Evolutionary conservation across 129 eudicot genomes (phyloP), one percentile per base, ranked within the genome.

Genomic region (Pulicaria dysenterica): DNA sequence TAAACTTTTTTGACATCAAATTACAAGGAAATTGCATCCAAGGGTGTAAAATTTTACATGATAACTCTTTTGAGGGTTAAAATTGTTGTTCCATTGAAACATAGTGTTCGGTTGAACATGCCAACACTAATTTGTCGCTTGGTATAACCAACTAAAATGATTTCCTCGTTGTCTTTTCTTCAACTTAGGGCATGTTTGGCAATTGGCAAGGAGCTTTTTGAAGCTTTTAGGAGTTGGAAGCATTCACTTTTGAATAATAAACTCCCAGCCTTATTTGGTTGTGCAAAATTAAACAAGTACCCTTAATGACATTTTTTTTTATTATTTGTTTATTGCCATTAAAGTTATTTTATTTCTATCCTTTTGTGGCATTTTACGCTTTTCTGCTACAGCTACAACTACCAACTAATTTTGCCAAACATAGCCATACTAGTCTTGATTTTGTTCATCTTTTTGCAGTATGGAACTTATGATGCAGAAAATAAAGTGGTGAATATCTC

Each of bases 391-490:
- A 24, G 31, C 31, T 24, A 24, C 31, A 24, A 24, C 31, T 24
- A 24, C 31, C 31, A 24, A 24, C 31, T 24, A 24, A 24, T 24
- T 24, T 24, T n/a, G n/a, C 1, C 31, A 24, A 24, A 24, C 31
- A 24, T 24, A 24, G 2, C 31, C 31, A 0, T 24, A 24, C 31
- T 24, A 24, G 31, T 41, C 68, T 64, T 10, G 37, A 50, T 72
- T 40, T 43, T 31, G 55, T 41, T 47, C 62, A 17, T 63, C n/a
- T 7, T 1, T 51, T 39, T 80, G 77, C 77, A 89, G 90, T 81
- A 85, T 69, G 93, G 93, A 68, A 79, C 87, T 42, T 87, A 69
- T 64, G 77, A 81, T 70, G 85, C 79, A 15, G 82, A 78, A 67
- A 79, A 84, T 54, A 81, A 72, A 76, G 80, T 53, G 76, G 85